These are phyloP conservation scores for Vaccinium darrowii DNA, from an alignment of 148 eudicot genomes.

Conservation along the genomic window DNA sequence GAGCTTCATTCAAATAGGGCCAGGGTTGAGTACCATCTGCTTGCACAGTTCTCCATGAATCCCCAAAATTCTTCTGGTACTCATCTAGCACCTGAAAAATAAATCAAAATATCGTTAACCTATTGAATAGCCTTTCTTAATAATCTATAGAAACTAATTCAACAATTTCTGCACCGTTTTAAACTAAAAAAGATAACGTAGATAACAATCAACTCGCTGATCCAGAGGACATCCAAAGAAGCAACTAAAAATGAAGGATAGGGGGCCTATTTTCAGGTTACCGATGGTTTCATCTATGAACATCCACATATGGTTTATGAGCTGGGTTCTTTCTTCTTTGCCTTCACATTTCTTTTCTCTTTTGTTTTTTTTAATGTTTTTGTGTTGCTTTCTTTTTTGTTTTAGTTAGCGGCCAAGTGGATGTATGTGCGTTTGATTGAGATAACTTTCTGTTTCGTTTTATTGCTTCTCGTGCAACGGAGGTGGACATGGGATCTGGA, in stretches of 20 bases:
- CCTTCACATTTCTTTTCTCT: not conserved
- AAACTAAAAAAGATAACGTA: not conserved
- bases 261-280: not conserved
- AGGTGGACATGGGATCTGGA: too few relatives aligned
- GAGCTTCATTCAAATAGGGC: slow-evolving; percentile 85
- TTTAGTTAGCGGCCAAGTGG: not conserved
- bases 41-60: slow-evolving; percentile 69
- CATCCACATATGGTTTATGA: not conserved
- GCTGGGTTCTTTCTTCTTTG: not conserved
- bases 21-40: slow-evolving; percentile 71
- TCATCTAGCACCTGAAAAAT: slow-evolving; percentile 73
- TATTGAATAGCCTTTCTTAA: not conserved
- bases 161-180: not conserved
- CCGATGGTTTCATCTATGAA: not conserved
- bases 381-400: not conserved
- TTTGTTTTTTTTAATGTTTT: not conserved
- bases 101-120: not conserved
- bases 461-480: too few relatives aligned
- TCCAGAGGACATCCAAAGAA: not conserved
- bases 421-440: not conserved
- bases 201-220: too few relatives aligned
- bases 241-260: not conserved
- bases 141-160: not conserved
- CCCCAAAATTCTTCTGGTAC: slow-evolving; percentile 82
- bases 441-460: too few relatives aligned